Percentiles rank a stretch among this genome's conserved stretches.
Conservation (phyloP, 345 rosid genomes). For the Sisymbrium altissimum region DNA sequence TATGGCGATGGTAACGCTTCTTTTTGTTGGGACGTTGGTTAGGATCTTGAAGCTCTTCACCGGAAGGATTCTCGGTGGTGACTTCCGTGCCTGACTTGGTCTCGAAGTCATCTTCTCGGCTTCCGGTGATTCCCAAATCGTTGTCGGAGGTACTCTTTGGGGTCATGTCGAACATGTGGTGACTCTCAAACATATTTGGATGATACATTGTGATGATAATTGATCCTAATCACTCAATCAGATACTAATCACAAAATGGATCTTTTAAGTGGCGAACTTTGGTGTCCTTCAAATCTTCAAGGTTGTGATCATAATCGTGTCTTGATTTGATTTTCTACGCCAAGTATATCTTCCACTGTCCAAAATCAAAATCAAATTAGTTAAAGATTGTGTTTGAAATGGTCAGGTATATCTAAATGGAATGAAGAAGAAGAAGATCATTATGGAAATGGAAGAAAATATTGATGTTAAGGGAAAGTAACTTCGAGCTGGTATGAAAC, state of each 20-base stretch:
- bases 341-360: slow-evolving; percentile 27
- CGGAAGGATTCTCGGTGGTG: slow-evolving; percentile 48
- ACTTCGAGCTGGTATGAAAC: neutral
- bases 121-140: slow-evolving; percentile 48
- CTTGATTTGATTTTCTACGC: slow-evolving; percentile 22
- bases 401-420: neutral
- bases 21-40: slow-evolving; percentile 59
- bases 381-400: neutral
- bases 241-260: neutral
- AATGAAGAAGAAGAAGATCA: slow-evolving; percentile 18
- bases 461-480: slow-evolving; percentile 11
- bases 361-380: slow-evolving; percentile 27
- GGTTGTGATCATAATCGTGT: slow-evolving; percentile 1
- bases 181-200: slow-evolving; percentile 72
- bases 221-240: neutral
- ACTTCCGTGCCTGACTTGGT: slow-evolving; percentile 75
- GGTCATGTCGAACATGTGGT: slow-evolving; percentile 67
- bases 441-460: slow-evolving; percentile 21
- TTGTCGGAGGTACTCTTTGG: slow-evolving; percentile 54
- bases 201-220: slow-evolving; percentile 56
- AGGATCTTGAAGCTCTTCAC: slow-evolving; percentile 76
- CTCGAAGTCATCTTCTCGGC: slow-evolving; percentile 76
- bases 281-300: slow-evolving; percentile 21
- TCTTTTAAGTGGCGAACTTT: slow-evolving; percentile 1
- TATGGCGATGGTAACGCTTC: slow-evolving; percentile 95